Base-by-base conservation (phyloP, 2,329 filamentous ascomycete genomes). In the Tolypocladium tropicale region DNA sequence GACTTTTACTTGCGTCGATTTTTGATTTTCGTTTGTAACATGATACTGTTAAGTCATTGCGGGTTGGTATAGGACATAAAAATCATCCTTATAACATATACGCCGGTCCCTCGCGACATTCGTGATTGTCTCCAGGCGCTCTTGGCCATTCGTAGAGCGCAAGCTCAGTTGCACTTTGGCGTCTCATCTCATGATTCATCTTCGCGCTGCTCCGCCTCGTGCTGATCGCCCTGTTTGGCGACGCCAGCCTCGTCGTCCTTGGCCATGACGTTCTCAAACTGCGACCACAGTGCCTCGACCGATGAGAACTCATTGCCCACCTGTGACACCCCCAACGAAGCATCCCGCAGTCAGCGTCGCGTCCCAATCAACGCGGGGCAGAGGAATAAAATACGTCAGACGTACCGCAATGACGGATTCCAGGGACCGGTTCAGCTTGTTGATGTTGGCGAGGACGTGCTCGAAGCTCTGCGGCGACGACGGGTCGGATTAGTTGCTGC, bases 261-360 rank as follows among this genome's bases (percentile, higher is more conserved):
- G 10, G 83, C 89, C 92, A 96, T 97, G 64, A 97, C 92, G 62
- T 86, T 89, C 74, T 99, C 94, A 67, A 99, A 97, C 66, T 95
- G 90, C 41, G 89, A 95, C 94, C 94, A 99, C 18, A 99, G 80
- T 33, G 90, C 91, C 72, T 99, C 94, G 48, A 99, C 94, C 4
- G 90, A 92, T n/a, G 89, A 86, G 73, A 99, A 96, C 67, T 99
- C 94, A 72, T 96, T 96, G 39, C 94, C 94, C 54, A 99, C 86
- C 85, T 90, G 55, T 25, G n/a, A 52, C 7, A 18, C 25, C 28
- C 53, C 46, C 25, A 32, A 2, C 54, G 16, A 25, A n/a, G 16
- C 37, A n/a, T 23, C n/a, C 51, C 4, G 43, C 33, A 14, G 11
- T 51, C 23, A 50, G 53, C 43, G 6, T 3, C 14, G 53, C 43